A percentile compares a stretch with the other conserved stretches of the same genome.
Evolutionary conservation across 1,284 basidiomycete species (phyloP).

Genomic region (Trichosporon ovoides): DNA sequence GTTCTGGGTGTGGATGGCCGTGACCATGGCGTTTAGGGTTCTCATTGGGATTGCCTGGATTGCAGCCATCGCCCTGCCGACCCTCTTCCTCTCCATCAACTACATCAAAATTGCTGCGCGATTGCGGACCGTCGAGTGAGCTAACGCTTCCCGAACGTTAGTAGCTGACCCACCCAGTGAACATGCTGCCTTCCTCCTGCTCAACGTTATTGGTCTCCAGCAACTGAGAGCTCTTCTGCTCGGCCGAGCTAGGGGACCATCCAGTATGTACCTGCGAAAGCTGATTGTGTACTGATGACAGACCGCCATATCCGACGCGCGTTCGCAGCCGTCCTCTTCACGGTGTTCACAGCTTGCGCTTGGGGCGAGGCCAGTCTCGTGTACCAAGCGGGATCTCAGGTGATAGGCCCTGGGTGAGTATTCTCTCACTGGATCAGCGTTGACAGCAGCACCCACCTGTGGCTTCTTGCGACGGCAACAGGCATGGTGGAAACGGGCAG

Average conservation of each 20-base stretch:
- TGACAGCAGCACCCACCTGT: not conserved
- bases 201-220: not conserved
- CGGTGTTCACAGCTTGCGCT: not conserved
- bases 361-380: not conserved
- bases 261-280: not conserved
- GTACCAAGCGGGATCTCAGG: not conserved
- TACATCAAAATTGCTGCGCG: not conserved
- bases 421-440: not conserved
- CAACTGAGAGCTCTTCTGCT: not conserved
- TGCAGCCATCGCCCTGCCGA: not conserved
- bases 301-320: not conserved
- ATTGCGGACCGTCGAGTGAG: not conserved
- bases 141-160: not conserved
- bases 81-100: not conserved
- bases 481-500: not conserved
- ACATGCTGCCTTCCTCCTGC: not conserved
- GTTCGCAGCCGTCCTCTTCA: not conserved
- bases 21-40: too few species aligned
- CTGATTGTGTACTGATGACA: not conserved
- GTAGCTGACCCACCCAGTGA: not conserved
- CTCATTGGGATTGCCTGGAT: not conserved
- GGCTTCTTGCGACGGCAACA: not conserved
- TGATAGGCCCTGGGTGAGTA: not conserved
- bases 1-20: too few species aligned
- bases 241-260: not conserved